Evolutionary conservation across 1,139 yeast species (phyloP), one percentile per base, ranked within the genome.

Genomic region (Kurtzmaniella quercitrusa): DNA sequence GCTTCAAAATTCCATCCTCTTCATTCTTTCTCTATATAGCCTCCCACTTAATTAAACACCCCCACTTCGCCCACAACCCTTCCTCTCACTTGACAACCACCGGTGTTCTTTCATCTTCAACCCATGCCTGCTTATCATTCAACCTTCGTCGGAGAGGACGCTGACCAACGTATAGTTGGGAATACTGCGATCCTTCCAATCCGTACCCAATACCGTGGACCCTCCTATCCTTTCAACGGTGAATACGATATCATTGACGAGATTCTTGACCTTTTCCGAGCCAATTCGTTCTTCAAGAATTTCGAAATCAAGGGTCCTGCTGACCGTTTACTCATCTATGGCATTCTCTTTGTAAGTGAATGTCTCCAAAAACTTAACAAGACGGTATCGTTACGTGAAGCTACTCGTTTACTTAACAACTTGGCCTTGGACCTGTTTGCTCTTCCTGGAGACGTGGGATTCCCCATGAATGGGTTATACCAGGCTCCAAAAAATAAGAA

Each of bases 301-400:
- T 94, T 93, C 65, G 98, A 94, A 68, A 90, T 93, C 68, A 89
- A 89, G 62, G 96, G 97, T 11, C 89, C 95, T 16, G 86, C 97
- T 2, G 99, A 93, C 65, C 77, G 99, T 53, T 78, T 93, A n/a
- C 73, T 93, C 50, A 91, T 94, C 57, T 93, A 93, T 62, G 99
- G 98, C n/a, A 93, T 93, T 48, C 71, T 94, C 48, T 93, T 81
- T 62, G 80, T 88, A 37, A 86, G 94, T 46, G 95, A 89, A 59
- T 89, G 97, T 64, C 73, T 93, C 50, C 73, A 82, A 42, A 77
- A 81, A 48, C 70, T 93, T 53, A 72, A 63, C 43, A 62, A 66
- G 39, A 64, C 73, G 4, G 68, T 71, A 12, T 58, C 70, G 33
- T 64, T 66, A 42, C 69, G 71, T 45, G 97, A 91, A 44, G 96